Evolutionary conservation across 78 protist species (phyloP), one percentile per base, ranked within the genome.

Genomic region (Diacronema lutheri): DNA sequence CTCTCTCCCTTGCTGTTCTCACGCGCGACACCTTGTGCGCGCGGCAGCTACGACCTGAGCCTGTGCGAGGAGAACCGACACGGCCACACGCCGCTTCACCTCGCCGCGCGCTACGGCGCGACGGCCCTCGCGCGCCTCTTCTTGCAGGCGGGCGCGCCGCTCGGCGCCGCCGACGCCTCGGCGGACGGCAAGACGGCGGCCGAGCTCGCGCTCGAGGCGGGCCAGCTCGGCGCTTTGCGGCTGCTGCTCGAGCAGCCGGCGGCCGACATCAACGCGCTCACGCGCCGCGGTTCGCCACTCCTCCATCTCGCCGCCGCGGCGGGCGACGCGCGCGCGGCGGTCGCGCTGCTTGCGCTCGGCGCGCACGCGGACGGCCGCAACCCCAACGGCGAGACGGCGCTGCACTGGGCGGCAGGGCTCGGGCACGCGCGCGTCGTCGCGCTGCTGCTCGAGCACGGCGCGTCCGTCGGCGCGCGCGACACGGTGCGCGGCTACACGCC

Each of bases 371-470:
- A 69, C 50, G 77, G 21, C 35, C n/a, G 21, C 77, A 69, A 69
- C 77, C 77, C 77, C 10, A 69, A 69, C 77, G 77, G 57, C 26
- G 77, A 69, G 77, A 69, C 77, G 77, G 41, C 77, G 56, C 77
- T 69, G n/a, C 77, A 69, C 50, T 69, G 77, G 77, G 77, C 77
- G 33, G 37, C 41, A 0, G 37, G 56, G 19, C 77, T 69, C 55
- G 77, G 56, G 21, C 77, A 40, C 31, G 33, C 21, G 31, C 5
- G 12, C 14, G 77, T 40, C 4, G 56, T 69, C 41, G 56, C 56
- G 56, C 1, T 4, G 41, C 50, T 69, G 29, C 23, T 40, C 6
- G 41, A 38, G 77, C 55, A 69, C 33, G 77, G 77, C 50, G 77
- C 50, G 50, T 3, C 50, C 16, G 16, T 44, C 50, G 50, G 50